Evolutionary conservation across 2,329 filamentous ascomycete species (phyloP).

Genomic region (Penicillium sp.): DNA sequence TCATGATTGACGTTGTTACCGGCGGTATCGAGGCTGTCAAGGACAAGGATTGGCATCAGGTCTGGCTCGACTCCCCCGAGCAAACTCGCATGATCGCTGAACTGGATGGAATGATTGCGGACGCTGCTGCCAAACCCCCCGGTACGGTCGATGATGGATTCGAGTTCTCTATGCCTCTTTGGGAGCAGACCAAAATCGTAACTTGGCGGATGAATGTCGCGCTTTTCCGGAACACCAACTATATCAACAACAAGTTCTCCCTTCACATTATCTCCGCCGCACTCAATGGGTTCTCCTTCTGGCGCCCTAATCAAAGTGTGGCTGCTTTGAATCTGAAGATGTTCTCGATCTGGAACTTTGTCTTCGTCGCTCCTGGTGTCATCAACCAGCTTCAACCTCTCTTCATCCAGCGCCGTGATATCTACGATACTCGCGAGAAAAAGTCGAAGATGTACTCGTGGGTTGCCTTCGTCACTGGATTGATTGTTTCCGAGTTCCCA

Average conservation of each 20-base stretch:
- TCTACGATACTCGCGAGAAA: slow-evolving; percentile 12
- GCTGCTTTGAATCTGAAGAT: slow-evolving; percentile 8
- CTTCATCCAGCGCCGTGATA: slow-evolving; percentile 11
- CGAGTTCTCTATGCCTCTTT: slow-evolving; percentile 12
- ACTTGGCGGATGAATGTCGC: slow-evolving; percentile 9
- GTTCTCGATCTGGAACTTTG: slow-evolving; percentile 13
- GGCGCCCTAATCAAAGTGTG: slow-evolving; percentile 8
- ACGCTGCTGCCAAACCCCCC: slow-evolving; percentile 4
- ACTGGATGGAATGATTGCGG: slow-evolving; percentile 4
- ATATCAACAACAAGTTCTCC: slow-evolving; percentile 11
- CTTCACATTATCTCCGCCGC: slow-evolving; percentile 10
- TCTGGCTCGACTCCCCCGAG: slow-evolving; percentile 11
- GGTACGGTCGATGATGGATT: slow-evolving; percentile 11
- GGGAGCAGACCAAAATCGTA: slow-evolving; percentile 12
- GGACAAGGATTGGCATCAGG: slow-evolving; percentile 13
- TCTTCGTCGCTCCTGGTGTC: slow-evolving; percentile 13
- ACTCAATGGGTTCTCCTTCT: slow-evolving; percentile 12
- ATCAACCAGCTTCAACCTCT: slow-evolving; percentile 13
- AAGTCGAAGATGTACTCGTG: slow-evolving; percentile 13
- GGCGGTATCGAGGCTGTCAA: slow-evolving; percentile 55
- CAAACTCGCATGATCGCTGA: slow-evolving; percentile 6
- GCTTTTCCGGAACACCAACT: slow-evolving; percentile 11
- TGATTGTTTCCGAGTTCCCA: slow-evolving; percentile 11
- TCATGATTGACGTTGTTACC: slow-evolving; percentile 41
- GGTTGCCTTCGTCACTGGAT: slow-evolving; percentile 9